phyloP scores from a whole-genome alignment of 2,329 filamentous ascomycete species.

The Tolypocladium endophyticum region DNA sequence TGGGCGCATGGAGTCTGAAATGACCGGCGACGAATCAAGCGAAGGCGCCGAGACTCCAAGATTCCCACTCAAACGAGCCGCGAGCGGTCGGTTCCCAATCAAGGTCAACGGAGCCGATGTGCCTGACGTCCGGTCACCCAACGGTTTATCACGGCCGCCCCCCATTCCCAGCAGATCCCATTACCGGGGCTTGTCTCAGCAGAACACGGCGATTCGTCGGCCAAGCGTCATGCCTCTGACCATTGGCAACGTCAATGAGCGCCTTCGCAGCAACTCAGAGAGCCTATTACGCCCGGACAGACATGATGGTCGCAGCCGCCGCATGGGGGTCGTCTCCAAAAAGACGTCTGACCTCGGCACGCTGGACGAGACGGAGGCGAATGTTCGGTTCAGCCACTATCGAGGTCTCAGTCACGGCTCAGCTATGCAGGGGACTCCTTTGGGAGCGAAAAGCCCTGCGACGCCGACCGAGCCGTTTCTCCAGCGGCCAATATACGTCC shows the following conservation, averaged over 20 bases:
- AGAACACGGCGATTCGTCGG: conserved; percentile 52
- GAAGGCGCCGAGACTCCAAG: conserved; percentile 75
- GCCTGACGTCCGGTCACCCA: conserved; percentile 57
- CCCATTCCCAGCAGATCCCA: conserved; percentile 71
- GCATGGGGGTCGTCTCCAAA: conserved; percentile 54
- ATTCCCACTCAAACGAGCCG: conserved; percentile 50
- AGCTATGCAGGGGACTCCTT: conserved; percentile 47
- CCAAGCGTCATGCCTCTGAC: conserved; percentile 64
- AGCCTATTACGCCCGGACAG: conserved; percentile 43
- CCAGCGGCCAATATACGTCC: conserved; percentile 51
- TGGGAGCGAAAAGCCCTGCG: conserved; percentile 38
- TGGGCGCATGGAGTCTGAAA: conserved; percentile 43
- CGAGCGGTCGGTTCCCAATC: conserved; percentile 56
- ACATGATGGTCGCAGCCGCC: conserved; percentile 43
- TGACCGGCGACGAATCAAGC: conserved; percentile 50
- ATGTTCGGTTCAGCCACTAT: conserved; percentile 56
- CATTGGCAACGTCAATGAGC: conserved; percentile 59
- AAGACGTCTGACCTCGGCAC: conserved; percentile 51
- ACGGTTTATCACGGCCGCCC: conserved; percentile 49
- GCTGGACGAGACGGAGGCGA: conserved; percentile 50
- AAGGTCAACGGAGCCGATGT: conserved; percentile 66
- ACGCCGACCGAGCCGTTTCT: conserved; percentile 48
- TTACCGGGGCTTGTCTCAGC: conserved; percentile 63
- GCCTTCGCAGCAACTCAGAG: conserved; percentile 56
- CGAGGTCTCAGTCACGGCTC: conserved; percentile 59